These are phyloP conservation scores for Zarea fungicola DNA, from an alignment of 2,329 filamentous ascomycete genomes.

Conservation along the genomic window DNA sequence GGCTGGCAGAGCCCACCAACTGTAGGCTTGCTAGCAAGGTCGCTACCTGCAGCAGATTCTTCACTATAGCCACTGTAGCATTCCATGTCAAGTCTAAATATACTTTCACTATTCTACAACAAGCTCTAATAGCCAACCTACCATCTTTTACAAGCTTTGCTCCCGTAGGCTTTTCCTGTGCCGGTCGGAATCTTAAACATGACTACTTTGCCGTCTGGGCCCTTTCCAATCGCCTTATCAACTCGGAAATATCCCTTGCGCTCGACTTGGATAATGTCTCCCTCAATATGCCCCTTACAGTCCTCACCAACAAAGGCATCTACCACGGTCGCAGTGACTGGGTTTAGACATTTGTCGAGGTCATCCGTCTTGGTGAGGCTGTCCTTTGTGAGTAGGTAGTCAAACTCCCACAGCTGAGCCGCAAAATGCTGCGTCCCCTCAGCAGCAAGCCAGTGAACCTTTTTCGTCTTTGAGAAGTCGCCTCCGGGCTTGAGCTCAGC, in stretches of 20 bases:
- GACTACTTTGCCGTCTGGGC: neutral
- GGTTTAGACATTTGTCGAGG: neutral
- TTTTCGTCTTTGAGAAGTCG: conserved; percentile 83
- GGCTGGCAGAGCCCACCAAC: too few species aligned
- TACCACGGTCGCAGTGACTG: neutral
- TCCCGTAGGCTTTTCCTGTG: neutral
- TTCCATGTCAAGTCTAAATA: too few species aligned
- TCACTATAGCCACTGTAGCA: too few species aligned
- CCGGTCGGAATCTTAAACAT: conserved; percentile 1
- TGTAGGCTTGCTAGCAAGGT: too few species aligned
- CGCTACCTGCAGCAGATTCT: too few species aligned
- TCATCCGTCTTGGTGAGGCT: neutral
- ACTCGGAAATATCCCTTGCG: conserved; percentile 1
- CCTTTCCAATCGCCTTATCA: neutral
- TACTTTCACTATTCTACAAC: too few species aligned
- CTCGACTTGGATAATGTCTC: neutral
- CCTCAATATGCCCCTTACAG: neutral
- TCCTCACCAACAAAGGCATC: neutral
- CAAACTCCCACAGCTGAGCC: neutral
- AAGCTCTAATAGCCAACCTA: too few species aligned
- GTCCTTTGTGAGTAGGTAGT: neutral
- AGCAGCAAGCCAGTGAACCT: conserved; percentile 8
- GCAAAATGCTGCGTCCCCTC: neutral
- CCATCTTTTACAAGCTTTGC: too few species aligned
- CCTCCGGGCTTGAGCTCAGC: conserved; percentile 78